A percentile compares a stretch with the other conserved stretches of the same genome.
Conservation (phyloP, 129 eudicot genomes). For the Heracleum sosnowskyi region DNA sequence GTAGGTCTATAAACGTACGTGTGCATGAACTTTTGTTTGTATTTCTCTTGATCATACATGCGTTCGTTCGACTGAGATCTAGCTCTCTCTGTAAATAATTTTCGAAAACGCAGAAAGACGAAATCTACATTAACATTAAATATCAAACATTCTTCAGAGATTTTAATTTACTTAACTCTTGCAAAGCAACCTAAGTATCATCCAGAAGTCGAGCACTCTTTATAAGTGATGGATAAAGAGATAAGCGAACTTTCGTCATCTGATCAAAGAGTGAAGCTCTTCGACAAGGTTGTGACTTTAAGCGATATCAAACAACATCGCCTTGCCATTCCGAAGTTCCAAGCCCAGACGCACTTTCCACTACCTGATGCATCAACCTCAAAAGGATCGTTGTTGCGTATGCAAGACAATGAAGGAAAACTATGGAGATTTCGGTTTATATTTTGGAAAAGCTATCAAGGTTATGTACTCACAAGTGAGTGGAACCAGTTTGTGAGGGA, state of each 20-base stretch:
- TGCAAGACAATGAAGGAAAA: conserved; percentile 15
- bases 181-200: no score
- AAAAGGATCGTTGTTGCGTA: conserved; percentile 4
- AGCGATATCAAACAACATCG: conserved; percentile 18
- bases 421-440: conserved; percentile 12
- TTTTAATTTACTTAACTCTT: no score
- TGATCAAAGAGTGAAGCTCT: conserved; percentile 15
- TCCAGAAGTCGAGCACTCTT: neutral
- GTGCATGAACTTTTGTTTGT: neutral
- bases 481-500: conserved; percentile 19
- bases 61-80: neutral
- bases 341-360: conserved; percentile 17
- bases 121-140: no score
- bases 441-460: conserved; percentile 17
- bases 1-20: neutral
- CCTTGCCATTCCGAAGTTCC: conserved; percentile 15
- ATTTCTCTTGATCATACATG: no score
- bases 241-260: neutral
- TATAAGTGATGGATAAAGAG: neutral
- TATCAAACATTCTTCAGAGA: no score
- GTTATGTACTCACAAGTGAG: conserved; percentile 15
- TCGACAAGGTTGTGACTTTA: conserved; percentile 7
- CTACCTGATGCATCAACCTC: neutral
- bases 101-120: no score
- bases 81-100: neutral